Evolutionary conservation across 1,139 yeast species (phyloP).

Genomic region (Saccharomyces uvarum): DNA sequence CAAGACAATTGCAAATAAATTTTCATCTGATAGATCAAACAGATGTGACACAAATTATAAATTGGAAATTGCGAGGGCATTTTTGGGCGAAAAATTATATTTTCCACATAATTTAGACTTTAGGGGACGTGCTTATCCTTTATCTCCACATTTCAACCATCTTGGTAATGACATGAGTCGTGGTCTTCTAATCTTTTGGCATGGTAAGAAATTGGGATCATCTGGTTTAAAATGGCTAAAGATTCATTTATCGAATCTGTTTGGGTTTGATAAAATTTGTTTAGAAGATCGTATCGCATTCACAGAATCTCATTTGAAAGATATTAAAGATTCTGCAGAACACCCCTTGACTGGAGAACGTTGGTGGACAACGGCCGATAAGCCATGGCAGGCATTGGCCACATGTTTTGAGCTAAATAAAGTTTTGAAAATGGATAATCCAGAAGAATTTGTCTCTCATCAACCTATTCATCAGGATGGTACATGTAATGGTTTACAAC

Average conservation of each 20-base stretch:
- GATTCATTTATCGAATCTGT: slow-evolving; percentile 80
- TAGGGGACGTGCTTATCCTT: slow-evolving; percentile 93
- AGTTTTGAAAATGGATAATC: slow-evolving; percentile 66
- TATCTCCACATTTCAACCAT: slow-evolving; percentile 74
- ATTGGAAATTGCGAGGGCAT: slow-evolving; percentile 90
- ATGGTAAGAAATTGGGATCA: slow-evolving; percentile 70
- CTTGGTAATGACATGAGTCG: slow-evolving; percentile 88
- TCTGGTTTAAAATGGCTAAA: slow-evolving; percentile 81
- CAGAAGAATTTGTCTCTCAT: slow-evolving; percentile 65
- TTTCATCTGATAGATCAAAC: slow-evolving; percentile 66
- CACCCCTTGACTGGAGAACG: slow-evolving; percentile 55
- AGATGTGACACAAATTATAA: slow-evolving; percentile 92
- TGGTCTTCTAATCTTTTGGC: slow-evolving; percentile 80
- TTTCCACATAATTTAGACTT: slow-evolving; percentile 93
- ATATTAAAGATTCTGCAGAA: slow-evolving; percentile 58
- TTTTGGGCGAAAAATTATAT: slow-evolving; percentile 77
- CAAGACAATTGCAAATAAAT: slow-evolving; percentile 50
- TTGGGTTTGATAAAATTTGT: slow-evolving; percentile 80
- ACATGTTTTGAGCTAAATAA: slow-evolving; percentile 72
- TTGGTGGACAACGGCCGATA: slow-evolving; percentile 86
- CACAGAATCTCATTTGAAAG: slow-evolving; percentile 59
- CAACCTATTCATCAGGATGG: slow-evolving; percentile 97
- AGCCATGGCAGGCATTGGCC: slow-evolving; percentile 93
- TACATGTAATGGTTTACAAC: slow-evolving; percentile 94
- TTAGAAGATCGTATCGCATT: slow-evolving; percentile 67